Conservation (phyloP, 2,329 filamentous ascomycete species). For the Paraconiothyrium sp. region DNA sequence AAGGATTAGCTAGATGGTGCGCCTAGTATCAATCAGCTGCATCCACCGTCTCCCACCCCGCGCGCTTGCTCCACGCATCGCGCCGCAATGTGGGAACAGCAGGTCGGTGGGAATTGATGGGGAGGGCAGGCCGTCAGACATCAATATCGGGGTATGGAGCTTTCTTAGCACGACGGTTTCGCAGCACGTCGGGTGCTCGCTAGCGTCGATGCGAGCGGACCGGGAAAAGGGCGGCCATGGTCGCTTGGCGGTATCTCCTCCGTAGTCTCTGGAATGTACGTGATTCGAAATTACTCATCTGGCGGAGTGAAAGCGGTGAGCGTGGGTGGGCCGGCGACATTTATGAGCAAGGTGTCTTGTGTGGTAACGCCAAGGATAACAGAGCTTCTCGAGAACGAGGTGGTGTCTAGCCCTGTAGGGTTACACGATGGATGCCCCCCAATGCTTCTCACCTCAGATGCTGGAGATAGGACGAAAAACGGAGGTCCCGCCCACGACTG, state of each 20-base stretch:
- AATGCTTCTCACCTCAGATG: not conserved
- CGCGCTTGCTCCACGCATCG: not conserved
- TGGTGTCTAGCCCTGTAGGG: not conserved
- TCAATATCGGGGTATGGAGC: not conserved
- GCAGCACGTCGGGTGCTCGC: not conserved
- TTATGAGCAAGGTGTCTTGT: not conserved
- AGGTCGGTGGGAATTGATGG: not conserved
- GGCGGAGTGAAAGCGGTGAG: not conserved
- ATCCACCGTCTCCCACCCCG: not conserved
- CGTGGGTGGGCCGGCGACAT: not conserved
- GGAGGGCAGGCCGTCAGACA: not conserved
- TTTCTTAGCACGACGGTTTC: not conserved
- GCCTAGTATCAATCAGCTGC: not conserved
- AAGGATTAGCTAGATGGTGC: not conserved
- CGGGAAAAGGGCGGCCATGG: not conserved
- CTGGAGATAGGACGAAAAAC: constrained; percentile 4
- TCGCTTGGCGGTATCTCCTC: not conserved
- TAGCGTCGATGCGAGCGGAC: not conserved
- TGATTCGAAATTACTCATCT: constrained; percentile 6
- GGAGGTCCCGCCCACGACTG: not conserved
- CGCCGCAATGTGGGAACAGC: not conserved
- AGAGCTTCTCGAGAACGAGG: not conserved
- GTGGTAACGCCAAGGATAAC: not conserved
- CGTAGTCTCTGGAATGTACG: not conserved
- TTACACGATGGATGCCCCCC: not conserved